Percentiles rank a stretch among this genome's conserved stretches.
These are phyloP conservation scores for Fibroporia radiculosa DNA, from an alignment of 768 basidiomycete genomes.

Conservation along the genomic window DNA sequence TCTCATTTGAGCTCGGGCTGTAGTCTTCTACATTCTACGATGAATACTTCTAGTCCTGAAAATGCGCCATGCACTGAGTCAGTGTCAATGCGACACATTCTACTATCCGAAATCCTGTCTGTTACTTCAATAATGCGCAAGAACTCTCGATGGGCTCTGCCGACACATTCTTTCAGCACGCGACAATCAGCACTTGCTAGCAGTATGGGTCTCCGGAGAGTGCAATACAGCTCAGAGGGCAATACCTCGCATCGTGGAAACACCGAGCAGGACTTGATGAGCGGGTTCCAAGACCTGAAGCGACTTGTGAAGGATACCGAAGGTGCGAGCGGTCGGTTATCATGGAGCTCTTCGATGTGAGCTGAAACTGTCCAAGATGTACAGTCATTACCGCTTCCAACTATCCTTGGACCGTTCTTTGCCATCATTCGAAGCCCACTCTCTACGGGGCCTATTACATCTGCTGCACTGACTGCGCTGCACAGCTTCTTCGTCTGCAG, in stretches of 20 bases:
- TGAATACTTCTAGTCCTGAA: not conserved
- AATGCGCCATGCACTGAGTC: not conserved
- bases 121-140: slow-evolving; percentile 95
- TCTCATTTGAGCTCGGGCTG: not conserved
- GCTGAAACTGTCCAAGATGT: slow-evolving; percentile 39
- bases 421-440: slow-evolving; percentile 88
- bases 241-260: slow-evolving; percentile 42
- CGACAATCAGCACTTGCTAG: slow-evolving; percentile 64
- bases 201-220: slow-evolving; percentile 66
- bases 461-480: slow-evolving; percentile 82
- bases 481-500: slow-evolving; percentile 83
- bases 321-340: slow-evolving; percentile 32
- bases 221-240: slow-evolving; percentile 36
- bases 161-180: slow-evolving; percentile 48
- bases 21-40: slow-evolving; percentile 3
- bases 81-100: slow-evolving; percentile 65
- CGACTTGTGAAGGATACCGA: slow-evolving; percentile 60
- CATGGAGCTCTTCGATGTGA: not conserved
- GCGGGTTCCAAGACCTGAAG: slow-evolving; percentile 82
- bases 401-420: slow-evolving; percentile 81
- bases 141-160: slow-evolving; percentile 93
- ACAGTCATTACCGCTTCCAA: slow-evolving; percentile 44
- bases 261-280: slow-evolving; percentile 81
- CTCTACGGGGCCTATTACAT: slow-evolving; percentile 95
- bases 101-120: slow-evolving; percentile 84